Conservation (phyloP, 129 eudicot genomes). For the Ambrosia artemisiifolia region DNA sequence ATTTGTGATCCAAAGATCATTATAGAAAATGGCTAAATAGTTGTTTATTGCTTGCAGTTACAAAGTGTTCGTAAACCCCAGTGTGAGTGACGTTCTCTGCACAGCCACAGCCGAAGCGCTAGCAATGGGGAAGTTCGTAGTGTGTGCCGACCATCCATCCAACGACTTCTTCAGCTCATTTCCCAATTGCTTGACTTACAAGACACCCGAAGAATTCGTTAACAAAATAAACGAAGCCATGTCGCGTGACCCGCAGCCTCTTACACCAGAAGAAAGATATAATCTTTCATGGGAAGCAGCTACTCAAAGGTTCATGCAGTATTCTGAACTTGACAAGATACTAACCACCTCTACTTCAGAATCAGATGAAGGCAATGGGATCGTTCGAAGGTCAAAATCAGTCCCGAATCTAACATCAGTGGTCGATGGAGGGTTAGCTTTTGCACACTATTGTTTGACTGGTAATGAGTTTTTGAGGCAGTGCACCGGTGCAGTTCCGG, state of each 20-base stretch:
- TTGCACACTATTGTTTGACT: conserved; percentile 74
- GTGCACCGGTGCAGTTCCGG: conserved; percentile 86
- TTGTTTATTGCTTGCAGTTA: conserved; percentile 52
- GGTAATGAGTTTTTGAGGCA: conserved; percentile 83
- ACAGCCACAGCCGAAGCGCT: conserved; percentile 99
- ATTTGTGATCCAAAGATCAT: no score
- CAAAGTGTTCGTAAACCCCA: conserved; percentile 89
- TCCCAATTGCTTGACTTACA: conserved; percentile 91
- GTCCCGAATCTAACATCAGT: conserved; percentile 59
- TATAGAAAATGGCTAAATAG: neutral
- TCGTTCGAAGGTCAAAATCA: conserved; percentile 52
- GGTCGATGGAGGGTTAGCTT: conserved; percentile 87
- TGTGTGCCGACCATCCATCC: conserved; percentile 94
- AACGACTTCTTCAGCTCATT: conserved; percentile 86
- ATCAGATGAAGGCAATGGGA: conserved; percentile 15
- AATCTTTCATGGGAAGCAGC: conserved; percentile 99
- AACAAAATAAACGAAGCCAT: conserved; percentile 75
- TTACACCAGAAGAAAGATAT: conserved; percentile 76
- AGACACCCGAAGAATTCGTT: conserved; percentile 81
- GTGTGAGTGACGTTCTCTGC: conserved; percentile 94
- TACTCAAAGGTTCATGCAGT: conserved; percentile 83
- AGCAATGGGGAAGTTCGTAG: conserved; percentile 97
- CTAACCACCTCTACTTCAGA: conserved; percentile 24
- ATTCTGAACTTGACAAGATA: conserved; percentile 74
- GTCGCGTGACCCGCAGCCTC: conserved; percentile 80